phyloP scores from a whole-genome alignment of 768 basidiomycete species.

The Lactifluus hygrophoroides region DNA sequence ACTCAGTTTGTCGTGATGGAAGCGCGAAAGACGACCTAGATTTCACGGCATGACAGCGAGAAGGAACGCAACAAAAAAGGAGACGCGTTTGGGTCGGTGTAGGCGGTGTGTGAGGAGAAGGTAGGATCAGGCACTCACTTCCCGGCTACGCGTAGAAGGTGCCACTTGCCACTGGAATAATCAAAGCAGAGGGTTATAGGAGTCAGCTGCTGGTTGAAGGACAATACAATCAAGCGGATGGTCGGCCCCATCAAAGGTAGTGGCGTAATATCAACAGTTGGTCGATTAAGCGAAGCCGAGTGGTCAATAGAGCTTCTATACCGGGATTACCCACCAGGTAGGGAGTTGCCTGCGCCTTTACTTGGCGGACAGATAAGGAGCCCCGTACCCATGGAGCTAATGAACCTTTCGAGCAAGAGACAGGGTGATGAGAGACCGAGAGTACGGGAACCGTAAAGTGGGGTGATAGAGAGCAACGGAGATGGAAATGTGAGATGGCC shows the following conservation, averaged over 20 bases:
- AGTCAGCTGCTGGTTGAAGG: not conserved
- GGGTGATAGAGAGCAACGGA: slow-evolving; percentile 15
- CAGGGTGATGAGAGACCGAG: not conserved
- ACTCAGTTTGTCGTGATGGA: not conserved
- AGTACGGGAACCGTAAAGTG: not conserved
- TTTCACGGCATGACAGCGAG: not conserved
- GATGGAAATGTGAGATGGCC: not conserved
- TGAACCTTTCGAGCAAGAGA: not conserved
- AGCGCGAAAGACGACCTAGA: not conserved
- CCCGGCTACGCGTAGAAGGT: not conserved
- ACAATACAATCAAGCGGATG: not conserved
- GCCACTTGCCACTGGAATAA: too few species aligned
- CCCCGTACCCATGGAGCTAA: not conserved
- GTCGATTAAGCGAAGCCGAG: not conserved
- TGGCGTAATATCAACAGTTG: not conserved
- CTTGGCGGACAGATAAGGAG: slow-evolving; percentile 5
- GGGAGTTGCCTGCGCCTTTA: not conserved
- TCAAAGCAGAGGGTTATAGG: too few species aligned
- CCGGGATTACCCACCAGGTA: not conserved
- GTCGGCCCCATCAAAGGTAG: not conserved
- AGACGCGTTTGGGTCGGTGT: not conserved
- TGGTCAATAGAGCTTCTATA: not conserved
- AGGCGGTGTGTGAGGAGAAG: too few species aligned
- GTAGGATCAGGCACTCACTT: not conserved
- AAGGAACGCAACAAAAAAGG: not conserved